Percentiles rank a stretch among this genome's conserved stretches.
These are phyloP conservation scores for Ceratocystiopsis sp. DNA, from an alignment of 2,329 filamentous ascomycete species.

Conservation along the genomic window DNA sequence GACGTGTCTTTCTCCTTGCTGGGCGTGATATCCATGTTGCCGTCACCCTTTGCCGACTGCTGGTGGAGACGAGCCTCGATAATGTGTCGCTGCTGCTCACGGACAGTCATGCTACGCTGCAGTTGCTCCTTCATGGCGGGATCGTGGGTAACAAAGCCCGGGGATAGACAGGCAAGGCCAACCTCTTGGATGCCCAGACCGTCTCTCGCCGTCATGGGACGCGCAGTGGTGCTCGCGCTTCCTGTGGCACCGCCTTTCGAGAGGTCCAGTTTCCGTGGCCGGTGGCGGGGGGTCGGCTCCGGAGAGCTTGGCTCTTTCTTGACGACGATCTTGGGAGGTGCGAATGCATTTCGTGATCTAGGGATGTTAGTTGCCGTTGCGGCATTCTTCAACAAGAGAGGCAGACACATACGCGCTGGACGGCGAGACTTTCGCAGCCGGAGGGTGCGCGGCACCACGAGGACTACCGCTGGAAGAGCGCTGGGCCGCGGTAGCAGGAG, in stretches of 20 bases:
- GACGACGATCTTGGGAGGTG: slow-evolving; percentile 66
- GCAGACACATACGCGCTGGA: slow-evolving; percentile 31
- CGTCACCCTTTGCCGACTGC: slow-evolving; percentile 64
- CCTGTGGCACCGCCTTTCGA: slow-evolving; percentile 42
- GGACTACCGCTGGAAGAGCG: slow-evolving; percentile 39
- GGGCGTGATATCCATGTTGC: slow-evolving; percentile 31
- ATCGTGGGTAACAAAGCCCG: slow-evolving; percentile 90
- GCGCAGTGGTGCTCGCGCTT: slow-evolving; percentile 41
- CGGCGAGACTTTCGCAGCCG: slow-evolving; percentile 36
- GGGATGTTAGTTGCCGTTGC: neutral
- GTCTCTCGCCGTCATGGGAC: slow-evolving; percentile 66
- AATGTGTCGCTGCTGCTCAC: slow-evolving; percentile 85
- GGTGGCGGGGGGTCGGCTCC: slow-evolving; percentile 56
- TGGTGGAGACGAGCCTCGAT: slow-evolving; percentile 86
- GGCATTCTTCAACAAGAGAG: neutral
- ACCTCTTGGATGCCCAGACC: slow-evolving; percentile 77
- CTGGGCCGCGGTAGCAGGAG: slow-evolving; percentile 26
- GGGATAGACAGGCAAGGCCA: slow-evolving; percentile 83
- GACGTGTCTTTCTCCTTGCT: slow-evolving; percentile 33
- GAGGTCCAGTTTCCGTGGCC: slow-evolving; percentile 62
- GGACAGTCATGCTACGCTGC: slow-evolving; percentile 80
- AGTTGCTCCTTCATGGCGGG: slow-evolving; percentile 93
- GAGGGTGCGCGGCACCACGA: slow-evolving; percentile 19
- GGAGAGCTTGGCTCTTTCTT: slow-evolving; percentile 94
- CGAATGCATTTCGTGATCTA: slow-evolving; percentile 36